Percentiles rank a stretch among this genome's conserved stretches.
These are phyloP conservation scores for Fusarium verticillioides DNA, from an alignment of 2,329 filamentous ascomycete genomes.

Conservation along the genomic window DNA sequence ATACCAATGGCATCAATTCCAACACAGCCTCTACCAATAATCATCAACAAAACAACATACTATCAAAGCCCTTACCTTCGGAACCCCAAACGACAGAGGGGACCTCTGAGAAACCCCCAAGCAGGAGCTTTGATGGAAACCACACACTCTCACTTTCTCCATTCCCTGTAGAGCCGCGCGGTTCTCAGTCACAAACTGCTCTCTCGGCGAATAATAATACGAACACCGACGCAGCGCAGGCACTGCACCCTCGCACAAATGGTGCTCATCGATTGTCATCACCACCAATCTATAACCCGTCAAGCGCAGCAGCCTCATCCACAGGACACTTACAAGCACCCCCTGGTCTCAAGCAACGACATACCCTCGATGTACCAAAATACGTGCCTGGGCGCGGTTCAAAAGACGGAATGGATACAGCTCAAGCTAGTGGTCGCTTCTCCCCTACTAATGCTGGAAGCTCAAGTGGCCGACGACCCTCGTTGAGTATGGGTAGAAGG, in stretches of 20 bases:
- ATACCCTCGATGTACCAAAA: slow-evolving; percentile 89
- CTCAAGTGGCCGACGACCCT: slow-evolving; percentile 74
- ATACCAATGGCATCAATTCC: slow-evolving; percentile 34
- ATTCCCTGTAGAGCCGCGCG: slow-evolving; percentile 26
- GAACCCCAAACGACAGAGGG: slow-evolving; percentile 33
- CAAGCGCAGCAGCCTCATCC: slow-evolving; percentile 55
- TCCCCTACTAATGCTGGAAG: slow-evolving; percentile 72
- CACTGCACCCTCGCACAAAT: slow-evolving; percentile 41
- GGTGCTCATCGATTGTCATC: slow-evolving; percentile 71
- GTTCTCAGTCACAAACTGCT: slow-evolving; percentile 27
- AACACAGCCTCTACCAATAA: slow-evolving; percentile 20
- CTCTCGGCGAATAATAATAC: slow-evolving; percentile 38
- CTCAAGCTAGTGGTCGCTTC: slow-evolving; percentile 81
- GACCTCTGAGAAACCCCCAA: slow-evolving; percentile 22
- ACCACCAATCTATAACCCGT: slow-evolving; percentile 65
- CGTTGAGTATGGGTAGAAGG: slow-evolving; percentile 82
- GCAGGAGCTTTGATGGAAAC: slow-evolving; percentile 29
- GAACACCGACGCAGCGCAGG: slow-evolving; percentile 44
- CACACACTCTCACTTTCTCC: slow-evolving; percentile 18
- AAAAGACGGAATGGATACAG: slow-evolving; percentile 75
- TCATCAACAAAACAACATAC: slow-evolving; percentile 24
- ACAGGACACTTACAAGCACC: slow-evolving; percentile 63
- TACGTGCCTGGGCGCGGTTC: slow-evolving; percentile 72
- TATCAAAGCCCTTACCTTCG: slow-evolving; percentile 40
- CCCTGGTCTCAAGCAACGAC: slow-evolving; percentile 77